These are phyloP conservation scores for Pleurotus tuber-regium DNA, from an alignment of 768 basidiomycete species.

Conservation along the genomic window DNA sequence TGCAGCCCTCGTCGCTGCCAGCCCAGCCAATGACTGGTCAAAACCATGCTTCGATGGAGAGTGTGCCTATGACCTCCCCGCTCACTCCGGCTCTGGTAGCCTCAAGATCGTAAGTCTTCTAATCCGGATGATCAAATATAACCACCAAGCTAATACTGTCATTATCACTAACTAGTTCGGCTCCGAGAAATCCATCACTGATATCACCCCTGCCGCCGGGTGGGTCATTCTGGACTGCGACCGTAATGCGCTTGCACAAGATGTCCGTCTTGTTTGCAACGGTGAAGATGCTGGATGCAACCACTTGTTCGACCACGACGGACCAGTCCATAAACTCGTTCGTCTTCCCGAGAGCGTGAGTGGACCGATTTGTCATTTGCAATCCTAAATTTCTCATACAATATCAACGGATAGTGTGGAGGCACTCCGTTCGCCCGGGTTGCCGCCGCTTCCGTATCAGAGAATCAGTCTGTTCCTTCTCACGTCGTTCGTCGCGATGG, in stretches of 20 bases:
- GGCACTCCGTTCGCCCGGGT: constrained; percentile 24
- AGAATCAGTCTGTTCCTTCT: constrained; percentile 34
- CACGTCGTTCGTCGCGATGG: constrained; percentile 24
- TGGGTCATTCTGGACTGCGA: constrained; percentile 9
- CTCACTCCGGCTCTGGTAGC: constrained; percentile 2
- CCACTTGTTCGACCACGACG: constrained; percentile 36
- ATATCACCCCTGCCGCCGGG: constrained; percentile 8
- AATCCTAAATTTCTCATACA: background rate
- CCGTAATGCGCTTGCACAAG: constrained; percentile 8
- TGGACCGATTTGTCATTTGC: constrained; percentile 1
- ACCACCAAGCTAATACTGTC: too few species aligned
- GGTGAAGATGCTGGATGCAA: constrained; percentile 28
- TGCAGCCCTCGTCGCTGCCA: constrained; percentile 5
- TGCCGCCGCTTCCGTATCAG: constrained; percentile 29
- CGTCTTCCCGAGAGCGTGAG: constrained; percentile 50
- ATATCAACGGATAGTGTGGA: constrained; percentile 10
- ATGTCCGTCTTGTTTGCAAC: constrained; percentile 10
- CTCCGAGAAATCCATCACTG: constrained; percentile 6
- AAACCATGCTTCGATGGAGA: constrained; percentile 8
- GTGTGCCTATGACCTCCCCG: constrained; percentile 5
- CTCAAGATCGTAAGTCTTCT: constrained; percentile 4
- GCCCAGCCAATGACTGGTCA: constrained; percentile 6
- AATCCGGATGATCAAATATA: too few species aligned
- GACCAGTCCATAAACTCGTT: constrained; percentile 48
- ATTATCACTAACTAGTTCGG: constrained; percentile 1